These are phyloP conservation scores for Chytriomyces sp. DNA, from an alignment of 192 early-diverging fungal species.

Conservation along the genomic window DNA sequence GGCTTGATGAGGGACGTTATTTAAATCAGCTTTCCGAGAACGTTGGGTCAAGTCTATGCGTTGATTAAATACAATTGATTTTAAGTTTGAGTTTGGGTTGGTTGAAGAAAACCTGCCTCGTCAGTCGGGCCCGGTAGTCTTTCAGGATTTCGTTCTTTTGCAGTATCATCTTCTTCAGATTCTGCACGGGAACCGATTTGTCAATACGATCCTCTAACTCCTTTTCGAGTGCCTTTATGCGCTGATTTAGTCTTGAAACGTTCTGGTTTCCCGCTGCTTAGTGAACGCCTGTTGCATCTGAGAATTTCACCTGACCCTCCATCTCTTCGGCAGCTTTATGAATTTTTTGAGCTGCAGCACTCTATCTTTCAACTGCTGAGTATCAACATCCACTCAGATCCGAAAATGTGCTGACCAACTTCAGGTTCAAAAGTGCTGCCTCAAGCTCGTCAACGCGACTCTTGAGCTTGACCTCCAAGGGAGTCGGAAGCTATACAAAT, in stretches of 20 bases:
- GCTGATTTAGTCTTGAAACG: background rate
- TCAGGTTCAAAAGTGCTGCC: background rate
- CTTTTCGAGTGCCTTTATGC: slow-evolving; percentile 5
- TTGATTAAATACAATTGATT: background rate
- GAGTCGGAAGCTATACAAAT: background rate
- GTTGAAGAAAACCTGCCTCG: background rate
- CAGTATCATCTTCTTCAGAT: slow-evolving; percentile 31
- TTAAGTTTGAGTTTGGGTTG: no score
- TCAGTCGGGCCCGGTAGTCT: slow-evolving; percentile 19
- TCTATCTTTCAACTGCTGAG: background rate
- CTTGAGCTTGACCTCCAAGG: background rate
- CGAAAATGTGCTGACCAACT: background rate
- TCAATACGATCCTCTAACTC: slow-evolving; percentile 32
- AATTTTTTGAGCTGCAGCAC: background rate
- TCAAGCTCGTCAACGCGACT: background rate
- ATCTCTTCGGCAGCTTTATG: no score
- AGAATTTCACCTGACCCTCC: no score
- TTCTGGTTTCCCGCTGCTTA: no score
- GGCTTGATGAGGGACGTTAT: background rate
- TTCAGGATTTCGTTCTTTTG: slow-evolving; percentile 30
- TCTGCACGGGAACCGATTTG: slow-evolving; percentile 31
- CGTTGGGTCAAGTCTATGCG: background rate
- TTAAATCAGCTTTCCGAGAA: background rate
- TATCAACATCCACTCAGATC: background rate
- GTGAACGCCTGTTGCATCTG: no score